Evolutionary conservation across 2,329 filamentous ascomycete genomes (phyloP).

Genomic region (Botrytis medusae): DNA sequence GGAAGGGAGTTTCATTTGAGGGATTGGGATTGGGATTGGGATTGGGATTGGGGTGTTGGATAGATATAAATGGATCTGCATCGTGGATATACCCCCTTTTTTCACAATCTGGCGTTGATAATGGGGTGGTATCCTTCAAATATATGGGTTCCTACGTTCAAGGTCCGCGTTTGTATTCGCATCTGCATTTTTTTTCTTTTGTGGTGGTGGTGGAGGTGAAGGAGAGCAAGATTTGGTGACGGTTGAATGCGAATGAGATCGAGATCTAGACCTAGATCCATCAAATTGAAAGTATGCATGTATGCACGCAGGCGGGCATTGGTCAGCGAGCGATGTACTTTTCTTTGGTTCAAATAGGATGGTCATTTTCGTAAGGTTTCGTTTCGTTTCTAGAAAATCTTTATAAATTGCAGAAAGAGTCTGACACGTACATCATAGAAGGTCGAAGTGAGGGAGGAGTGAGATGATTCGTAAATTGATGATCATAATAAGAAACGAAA

Average conservation of each 20-base stretch:
- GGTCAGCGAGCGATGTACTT: not conserved
- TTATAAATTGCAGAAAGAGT: not conserved
- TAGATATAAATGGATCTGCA: slow-evolving; percentile 18
- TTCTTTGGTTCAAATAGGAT: not conserved
- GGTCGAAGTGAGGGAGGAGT: not conserved
- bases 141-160: not conserved
- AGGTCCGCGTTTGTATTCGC: not conserved
- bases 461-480: not conserved
- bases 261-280: not conserved
- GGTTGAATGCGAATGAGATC: not conserved
- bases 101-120: not conserved
- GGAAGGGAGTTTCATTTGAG: not conserved
- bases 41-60: not conserved
- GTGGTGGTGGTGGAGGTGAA: not conserved
- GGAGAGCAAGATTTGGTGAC: not conserved
- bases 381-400: not conserved
- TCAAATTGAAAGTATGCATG: not conserved
- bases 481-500: not conserved
- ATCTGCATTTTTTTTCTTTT: not conserved
- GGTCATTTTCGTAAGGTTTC: not conserved
- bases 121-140: not conserved
- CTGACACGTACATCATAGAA: not conserved
- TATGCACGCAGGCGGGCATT: not conserved
- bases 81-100: slow-evolving; percentile 7
- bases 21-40: not conserved